Base-by-base conservation (phyloP, 768 basidiomycete genomes). In the Auricularia sp. region DNA sequence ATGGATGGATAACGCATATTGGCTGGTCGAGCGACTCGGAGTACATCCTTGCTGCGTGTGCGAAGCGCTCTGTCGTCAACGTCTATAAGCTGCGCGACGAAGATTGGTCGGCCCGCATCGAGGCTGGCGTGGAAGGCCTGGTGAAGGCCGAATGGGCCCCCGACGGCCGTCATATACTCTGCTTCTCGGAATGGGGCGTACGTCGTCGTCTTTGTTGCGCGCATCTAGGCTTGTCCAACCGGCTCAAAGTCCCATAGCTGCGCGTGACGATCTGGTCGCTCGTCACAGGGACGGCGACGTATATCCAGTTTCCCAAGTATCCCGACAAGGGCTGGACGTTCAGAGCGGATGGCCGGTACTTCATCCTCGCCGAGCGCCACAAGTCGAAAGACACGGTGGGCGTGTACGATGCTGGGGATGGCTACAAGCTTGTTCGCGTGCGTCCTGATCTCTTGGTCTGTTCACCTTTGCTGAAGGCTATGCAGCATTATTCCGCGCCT, bases 141-240 rank as follows among this genome's bases (percentile, higher is more conserved):
- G 82, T 86, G 21, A 91, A 85, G 71, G 91, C 88, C 18, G 91
- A 95, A 71, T 98, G 94, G 94, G 90, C 89, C 0, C 90, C 88
- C 2, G 90, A 89, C 71, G 92, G 92, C 16, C 81, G 90, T 43
- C 85, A 84, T 16, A 78, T 97, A 3, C 75, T 97, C 36, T 95
- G 91, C 70, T 98, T 94, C 75, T 94, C 92, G 3, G 90, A 94
- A 69, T 91, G 91, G 88, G 91, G 90, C 69, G 94, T 95, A 77
- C 79, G 93, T 83, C 23, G 33, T 64, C 21, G 59, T 16, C 44
- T 44, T 62, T 42, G 42, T 63, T 51, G 47, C 47, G 47, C 6
- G 8, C 11, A 18, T 62, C 58, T 62, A 61, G 66, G 47, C 47
- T 66, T 51, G 34, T 47, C 18, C 33, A 65, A 16, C 7, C 21